These are phyloP conservation scores for Dryas alaskensis DNA, from an alignment of 306 rosid genomes.

Conservation along the genomic window DNA sequence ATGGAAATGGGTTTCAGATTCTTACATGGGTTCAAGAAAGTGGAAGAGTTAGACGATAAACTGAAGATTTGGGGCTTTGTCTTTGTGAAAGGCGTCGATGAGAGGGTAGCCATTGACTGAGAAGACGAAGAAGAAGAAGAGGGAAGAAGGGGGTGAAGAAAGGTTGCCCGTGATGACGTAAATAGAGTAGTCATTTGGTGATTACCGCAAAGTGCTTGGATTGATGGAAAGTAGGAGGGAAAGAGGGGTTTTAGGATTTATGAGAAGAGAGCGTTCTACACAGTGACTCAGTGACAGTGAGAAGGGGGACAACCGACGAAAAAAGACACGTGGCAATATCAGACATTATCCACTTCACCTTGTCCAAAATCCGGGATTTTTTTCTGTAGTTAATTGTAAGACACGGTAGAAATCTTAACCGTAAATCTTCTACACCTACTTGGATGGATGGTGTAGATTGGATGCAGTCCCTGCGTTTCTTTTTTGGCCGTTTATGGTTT, in stretches of 20 bases:
- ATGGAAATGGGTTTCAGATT: conserved; percentile 30
- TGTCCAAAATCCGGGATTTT: background rate
- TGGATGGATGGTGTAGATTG: background rate
- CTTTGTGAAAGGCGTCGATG: background rate
- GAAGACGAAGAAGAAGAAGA: conserved; percentile 16
- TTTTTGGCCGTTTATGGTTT: no score
- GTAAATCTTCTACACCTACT: background rate
- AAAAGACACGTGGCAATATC: conserved; percentile 17
- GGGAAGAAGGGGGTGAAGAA: conserved; percentile 18
- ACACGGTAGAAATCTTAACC: background rate
- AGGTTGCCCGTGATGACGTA: conserved; percentile 33
- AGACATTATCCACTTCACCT: conserved; percentile 22
- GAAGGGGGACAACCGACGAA: background rate
- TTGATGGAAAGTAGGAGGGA: conserved; percentile 1
- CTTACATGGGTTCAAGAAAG: conserved; percentile 33
- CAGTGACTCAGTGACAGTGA: background rate
- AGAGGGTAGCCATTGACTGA: background rate
- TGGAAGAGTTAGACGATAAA: conserved; percentile 25
- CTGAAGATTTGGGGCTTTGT: conserved; percentile 25
- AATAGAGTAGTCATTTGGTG: conserved; percentile 35
- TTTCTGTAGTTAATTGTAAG: background rate
- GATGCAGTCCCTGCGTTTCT: background rate
- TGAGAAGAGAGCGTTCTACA: background rate
- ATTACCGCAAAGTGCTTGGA: conserved; percentile 4
- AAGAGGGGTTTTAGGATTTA: background rate